Base-by-base conservation (phyloP, 164 flowering plant genomes). In the Malania oleifera region DNA sequence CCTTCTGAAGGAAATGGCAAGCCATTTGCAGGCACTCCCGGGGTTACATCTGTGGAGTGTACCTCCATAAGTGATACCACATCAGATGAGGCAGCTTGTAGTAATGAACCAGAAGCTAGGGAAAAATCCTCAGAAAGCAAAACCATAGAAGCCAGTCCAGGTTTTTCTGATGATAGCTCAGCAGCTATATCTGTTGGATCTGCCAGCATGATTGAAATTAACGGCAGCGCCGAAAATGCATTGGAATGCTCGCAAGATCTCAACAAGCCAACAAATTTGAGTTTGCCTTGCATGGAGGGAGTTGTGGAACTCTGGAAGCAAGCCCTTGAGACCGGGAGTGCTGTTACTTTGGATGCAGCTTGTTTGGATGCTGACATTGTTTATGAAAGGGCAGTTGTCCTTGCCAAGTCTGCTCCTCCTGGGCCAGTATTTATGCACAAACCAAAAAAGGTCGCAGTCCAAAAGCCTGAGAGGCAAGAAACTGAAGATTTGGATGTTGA, bases 241-340 rank as follows among this genome's bases (percentile, higher is more conserved):
- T 29, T 70, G 11, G 72, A 56, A 63, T 54, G 31, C 51, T 35
- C 59, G 2, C 25, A 40, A 19, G 46, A 29, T 52, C 18, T 15
- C 22, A 27, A 13, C 38, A 52, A 68, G 46, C 40, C 52, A 18
- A 34, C 61, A 24, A 52, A 43, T 9, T 47, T 55, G 29, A 52
- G 12, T 34, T 25, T 68, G 24, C 45, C 66, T 18, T 71, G 74
- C 58, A 67, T 67, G 11, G 84, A 80, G 51, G 82, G 67, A 25
- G 74, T 89, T 27, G 24, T 75, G 17, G 39, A 40, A 48, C 91
- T 89, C 25, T 31, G 56, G 76, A 66, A 72, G 61, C 76, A 80
- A 71, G 98, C 98, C 54, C 62, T 87, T 59, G 87, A 82, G 59
- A 61, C 34, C 58, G 98, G 98, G 27, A 68, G 67, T 62, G 98